These are phyloP conservation scores for Pythium aristosporum DNA, from an alignment of 352 stramenopile species.

Conservation along the genomic window DNA sequence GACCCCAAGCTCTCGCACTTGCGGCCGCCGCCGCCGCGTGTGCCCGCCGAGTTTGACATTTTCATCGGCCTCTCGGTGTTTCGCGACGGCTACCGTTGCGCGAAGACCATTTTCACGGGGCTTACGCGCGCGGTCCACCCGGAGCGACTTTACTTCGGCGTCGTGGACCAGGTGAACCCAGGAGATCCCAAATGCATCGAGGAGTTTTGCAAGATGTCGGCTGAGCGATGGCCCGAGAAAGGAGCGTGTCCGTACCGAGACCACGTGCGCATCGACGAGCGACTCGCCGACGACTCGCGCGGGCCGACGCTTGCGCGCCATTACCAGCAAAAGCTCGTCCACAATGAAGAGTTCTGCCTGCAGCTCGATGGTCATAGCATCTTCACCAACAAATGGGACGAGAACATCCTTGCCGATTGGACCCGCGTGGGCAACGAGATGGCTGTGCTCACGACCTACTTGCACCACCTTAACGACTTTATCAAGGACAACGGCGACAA, in stretches of 20 bases:
- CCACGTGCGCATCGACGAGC: conserved; percentile 75
- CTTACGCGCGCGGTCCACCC: conserved; percentile 70
- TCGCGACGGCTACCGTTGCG: conserved; percentile 76
- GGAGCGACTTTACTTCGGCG: conserved; percentile 72
- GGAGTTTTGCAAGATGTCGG: conserved; percentile 78
- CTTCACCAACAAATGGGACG: conserved; percentile 85
- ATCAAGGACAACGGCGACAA: conserved; percentile 69
- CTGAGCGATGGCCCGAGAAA: conserved; percentile 59
- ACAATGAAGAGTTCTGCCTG: conserved; percentile 81
- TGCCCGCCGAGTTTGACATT: conserved; percentile 52
- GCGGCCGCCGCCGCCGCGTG: conserved; percentile 56
- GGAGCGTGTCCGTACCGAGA: conserved; percentile 66
- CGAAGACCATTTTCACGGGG: conserved; percentile 81
- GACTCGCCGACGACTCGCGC: conserved; percentile 62
- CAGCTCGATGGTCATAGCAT: conserved; percentile 84
- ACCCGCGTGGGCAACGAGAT: conserved; percentile 79
- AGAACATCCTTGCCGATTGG: conserved; percentile 73
- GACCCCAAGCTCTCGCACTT: conserved; percentile 34
- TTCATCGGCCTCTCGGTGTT: conserved; percentile 84
- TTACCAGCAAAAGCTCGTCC: conserved; percentile 78
- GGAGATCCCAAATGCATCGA: conserved; percentile 70
- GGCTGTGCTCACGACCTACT: conserved; percentile 77
- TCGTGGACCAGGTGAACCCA: conserved; percentile 81
- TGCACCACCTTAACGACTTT: conserved; percentile 84
- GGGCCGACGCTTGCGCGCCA: conserved; percentile 77